A percentile compares a stretch with the other conserved stretches of the same genome.
Conservation (phyloP, 352 stramenopile species). For the Aphanomyces euteiches region DNA sequence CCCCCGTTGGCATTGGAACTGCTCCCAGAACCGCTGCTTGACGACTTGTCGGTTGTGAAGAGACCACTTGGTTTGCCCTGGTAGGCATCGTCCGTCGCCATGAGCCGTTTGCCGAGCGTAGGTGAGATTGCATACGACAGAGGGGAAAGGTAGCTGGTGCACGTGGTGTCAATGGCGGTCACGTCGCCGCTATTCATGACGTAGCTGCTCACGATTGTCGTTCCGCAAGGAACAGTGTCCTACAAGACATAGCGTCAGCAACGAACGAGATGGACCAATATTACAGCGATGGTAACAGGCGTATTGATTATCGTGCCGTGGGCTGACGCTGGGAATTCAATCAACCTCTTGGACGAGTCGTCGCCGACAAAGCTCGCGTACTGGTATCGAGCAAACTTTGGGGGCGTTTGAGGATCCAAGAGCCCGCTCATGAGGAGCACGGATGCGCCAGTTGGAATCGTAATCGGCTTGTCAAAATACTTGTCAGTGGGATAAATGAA, state of each 20-base stretch:
- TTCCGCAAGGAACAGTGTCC: slow-evolving; percentile 37
- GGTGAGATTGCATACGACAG: slow-evolving; percentile 37
- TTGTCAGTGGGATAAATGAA: slow-evolving; percentile 48
- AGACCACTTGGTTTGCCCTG: slow-evolving; percentile 34
- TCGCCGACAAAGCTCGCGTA: slow-evolving; percentile 35
- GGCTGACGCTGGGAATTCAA: slow-evolving; percentile 46
- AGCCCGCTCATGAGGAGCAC: slow-evolving; percentile 51
- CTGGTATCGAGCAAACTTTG: slow-evolving; percentile 49
- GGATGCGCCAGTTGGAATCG: slow-evolving; percentile 39
- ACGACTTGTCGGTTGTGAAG: not conserved
- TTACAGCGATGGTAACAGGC: slow-evolving; percentile 24
- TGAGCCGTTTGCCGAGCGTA: slow-evolving; percentile 24
- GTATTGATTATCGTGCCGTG: slow-evolving; percentile 43
- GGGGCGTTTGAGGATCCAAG: slow-evolving; percentile 47
- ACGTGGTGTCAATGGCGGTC: slow-evolving; percentile 47
- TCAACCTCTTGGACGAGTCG: slow-evolving; percentile 38
- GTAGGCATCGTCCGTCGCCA: slow-evolving; percentile 43
- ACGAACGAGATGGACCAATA: not conserved
- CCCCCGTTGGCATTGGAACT: not conserved
- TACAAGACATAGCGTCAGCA: not conserved
- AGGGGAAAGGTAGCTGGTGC: slow-evolving; percentile 37
- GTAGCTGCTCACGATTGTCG: slow-evolving; percentile 46
- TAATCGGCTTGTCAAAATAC: slow-evolving; percentile 49
- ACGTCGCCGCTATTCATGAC: slow-evolving; percentile 34
- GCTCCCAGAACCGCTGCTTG: not conserved